Percentiles rank a stretch among this genome's conserved stretches.
These are phyloP conservation scores for Trichoderma orchidacearum DNA, from an alignment of 495 filamentous ascomycete genomes.

Conservation along the genomic window DNA sequence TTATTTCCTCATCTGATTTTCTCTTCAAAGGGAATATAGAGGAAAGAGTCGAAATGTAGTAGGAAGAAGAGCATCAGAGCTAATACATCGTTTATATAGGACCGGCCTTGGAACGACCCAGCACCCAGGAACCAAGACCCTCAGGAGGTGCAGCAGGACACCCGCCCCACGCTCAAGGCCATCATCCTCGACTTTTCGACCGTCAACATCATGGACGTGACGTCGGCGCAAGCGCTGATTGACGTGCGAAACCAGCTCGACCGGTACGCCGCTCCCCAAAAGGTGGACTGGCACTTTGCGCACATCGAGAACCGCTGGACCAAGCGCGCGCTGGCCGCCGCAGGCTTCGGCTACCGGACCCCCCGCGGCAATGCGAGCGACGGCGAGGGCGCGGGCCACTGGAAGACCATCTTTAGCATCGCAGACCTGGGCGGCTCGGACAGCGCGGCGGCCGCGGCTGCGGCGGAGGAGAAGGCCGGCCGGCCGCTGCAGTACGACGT, in stretches of 20 bases:
- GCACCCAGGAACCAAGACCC: constrained; percentile 54
- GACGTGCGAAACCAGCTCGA: constrained; percentile 34
- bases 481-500: constrained; percentile 1
- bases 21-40: neutral
- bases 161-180: constrained; percentile 28
- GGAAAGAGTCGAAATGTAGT: constrained; percentile 3
- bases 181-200: constrained; percentile 36
- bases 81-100: constrained; percentile 8
- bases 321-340: constrained; percentile 30
- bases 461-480: constrained; percentile 1
- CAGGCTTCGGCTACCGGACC: constrained; percentile 26
- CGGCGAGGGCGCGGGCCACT: neutral
- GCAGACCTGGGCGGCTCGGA: constrained; percentile 2
- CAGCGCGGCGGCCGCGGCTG: neutral
- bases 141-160: constrained; percentile 11
- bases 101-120: constrained; percentile 74
- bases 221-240: constrained; percentile 32
- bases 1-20: neutral
- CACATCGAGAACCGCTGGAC: constrained; percentile 34
- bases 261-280: constrained; percentile 31
- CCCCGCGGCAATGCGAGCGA: constrained; percentile 2
- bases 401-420: neutral
- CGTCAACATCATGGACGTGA: constrained; percentile 34
- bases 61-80: neutral
- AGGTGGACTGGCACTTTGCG: constrained; percentile 38